A percentile compares a stretch with the other conserved stretches of the same genome.
phyloP scores from a whole-genome alignment of 1,284 basidiomycete species.

The Phlebopus sp. region DNA sequence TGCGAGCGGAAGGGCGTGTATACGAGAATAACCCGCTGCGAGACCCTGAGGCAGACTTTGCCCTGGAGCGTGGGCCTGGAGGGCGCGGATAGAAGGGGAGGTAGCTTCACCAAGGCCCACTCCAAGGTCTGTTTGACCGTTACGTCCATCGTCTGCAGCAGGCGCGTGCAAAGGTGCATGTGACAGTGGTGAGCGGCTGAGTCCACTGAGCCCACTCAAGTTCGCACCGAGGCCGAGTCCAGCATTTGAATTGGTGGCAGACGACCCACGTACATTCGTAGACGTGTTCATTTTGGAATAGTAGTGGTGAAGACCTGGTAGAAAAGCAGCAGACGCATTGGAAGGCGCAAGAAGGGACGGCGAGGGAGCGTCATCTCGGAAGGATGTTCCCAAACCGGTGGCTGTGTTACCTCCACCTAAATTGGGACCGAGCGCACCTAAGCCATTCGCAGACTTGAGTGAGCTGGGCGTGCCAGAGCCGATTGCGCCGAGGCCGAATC shows the following conservation, averaged over 20 bases:
- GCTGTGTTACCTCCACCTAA: slow-evolving; percentile 9
- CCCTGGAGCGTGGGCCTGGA: slow-evolving; percentile 79
- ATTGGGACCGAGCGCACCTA: slow-evolving; percentile 27
- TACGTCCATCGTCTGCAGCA: slow-evolving; percentile 34
- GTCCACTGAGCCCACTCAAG: slow-evolving; percentile 22
- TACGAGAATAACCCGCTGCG: slow-evolving; percentile 81
- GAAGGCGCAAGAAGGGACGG: slow-evolving; percentile 51
- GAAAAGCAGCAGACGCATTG: slow-evolving; percentile 77
- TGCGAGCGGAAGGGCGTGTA: slow-evolving; percentile 67
- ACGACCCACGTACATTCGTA: slow-evolving; percentile 16
- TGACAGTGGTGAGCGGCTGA: slow-evolving; percentile 30
- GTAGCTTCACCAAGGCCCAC: slow-evolving; percentile 36
- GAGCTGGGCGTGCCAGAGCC: slow-evolving; percentile 47
- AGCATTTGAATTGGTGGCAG: slow-evolving; percentile 8
- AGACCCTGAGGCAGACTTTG: slow-evolving; percentile 86
- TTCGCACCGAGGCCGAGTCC: slow-evolving; percentile 25
- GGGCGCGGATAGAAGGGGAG: slow-evolving; percentile 64
- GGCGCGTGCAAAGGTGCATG: slow-evolving; percentile 29
- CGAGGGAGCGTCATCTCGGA: slow-evolving; percentile 40
- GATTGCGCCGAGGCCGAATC: slow-evolving; percentile 29
- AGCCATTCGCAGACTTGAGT: slow-evolving; percentile 42
- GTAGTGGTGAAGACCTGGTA: slow-evolving; percentile 62
- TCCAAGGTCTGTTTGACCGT: slow-evolving; percentile 25
- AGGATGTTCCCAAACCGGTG: slow-evolving; percentile 14
- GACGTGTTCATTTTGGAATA: slow-evolving; percentile 50